Conservation (phyloP, 108 stramenopile genomes). For the Discostella stelligeroides region DNA sequence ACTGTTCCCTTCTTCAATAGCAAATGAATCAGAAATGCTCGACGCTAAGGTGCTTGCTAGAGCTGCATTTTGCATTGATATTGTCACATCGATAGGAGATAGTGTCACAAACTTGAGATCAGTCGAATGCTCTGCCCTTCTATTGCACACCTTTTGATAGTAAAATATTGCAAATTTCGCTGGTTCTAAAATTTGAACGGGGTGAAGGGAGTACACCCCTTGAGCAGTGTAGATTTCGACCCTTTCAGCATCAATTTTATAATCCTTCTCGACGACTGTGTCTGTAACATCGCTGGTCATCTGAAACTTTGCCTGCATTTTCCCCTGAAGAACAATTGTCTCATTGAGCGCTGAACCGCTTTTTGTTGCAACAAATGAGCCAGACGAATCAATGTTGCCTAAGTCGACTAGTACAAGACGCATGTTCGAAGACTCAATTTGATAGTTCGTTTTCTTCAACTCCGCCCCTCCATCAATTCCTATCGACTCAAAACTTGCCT, state of each 20-base stretch:
- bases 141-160: slow-evolving; percentile 36
- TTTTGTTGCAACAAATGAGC: slow-evolving; percentile 23
- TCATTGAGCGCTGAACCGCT: slow-evolving; percentile 51
- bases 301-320: slow-evolving; percentile 55
- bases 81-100: slow-evolving; percentile 59
- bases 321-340: slow-evolving; percentile 72
- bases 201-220: slow-evolving; percentile 62
- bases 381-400: slow-evolving; percentile 42
- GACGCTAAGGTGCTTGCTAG: slow-evolving; percentile 67
- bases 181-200: slow-evolving; percentile 85
- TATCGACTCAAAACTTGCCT: slow-evolving; percentile 27
- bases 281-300: slow-evolving; percentile 32
- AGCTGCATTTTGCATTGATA: slow-evolving; percentile 88
- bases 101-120: slow-evolving; percentile 72
- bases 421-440: slow-evolving; percentile 46
- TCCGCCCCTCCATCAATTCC: not conserved
- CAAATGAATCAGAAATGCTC: slow-evolving; percentile 61
- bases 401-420: slow-evolving; percentile 45
- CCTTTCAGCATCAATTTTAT: slow-evolving; percentile 59
- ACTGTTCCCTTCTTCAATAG: not conserved
- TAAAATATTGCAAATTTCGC: slow-evolving; percentile 62
- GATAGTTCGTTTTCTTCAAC: slow-evolving; percentile 38
- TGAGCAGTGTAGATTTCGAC: slow-evolving; percentile 84
- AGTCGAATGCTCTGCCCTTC: slow-evolving; percentile 30
- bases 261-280: slow-evolving; percentile 45